Percentiles rank a stretch among this genome's conserved stretches.
Evolutionary conservation across 2,329 filamentous ascomycete genomes (phyloP).

Genomic region (Didymella pomorum): DNA sequence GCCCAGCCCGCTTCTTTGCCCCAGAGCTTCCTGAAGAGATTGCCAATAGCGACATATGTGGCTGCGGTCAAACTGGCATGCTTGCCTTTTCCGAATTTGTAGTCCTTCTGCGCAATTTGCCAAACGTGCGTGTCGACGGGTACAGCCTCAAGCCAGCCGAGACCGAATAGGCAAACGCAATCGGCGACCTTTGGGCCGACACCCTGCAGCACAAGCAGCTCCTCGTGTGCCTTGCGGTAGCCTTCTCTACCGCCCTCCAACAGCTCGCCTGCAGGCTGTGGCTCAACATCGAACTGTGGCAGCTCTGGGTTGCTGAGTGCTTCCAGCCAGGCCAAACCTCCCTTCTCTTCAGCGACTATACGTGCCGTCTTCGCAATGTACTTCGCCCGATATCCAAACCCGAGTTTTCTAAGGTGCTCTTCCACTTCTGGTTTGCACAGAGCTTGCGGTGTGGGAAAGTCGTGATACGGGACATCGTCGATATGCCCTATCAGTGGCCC

Average conservation of each 20-base stretch:
- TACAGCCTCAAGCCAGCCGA: conserved; percentile 94
- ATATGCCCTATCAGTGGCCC: conserved; percentile 77
- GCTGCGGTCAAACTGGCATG: conserved; percentile 85
- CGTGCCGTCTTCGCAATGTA: conserved; percentile 88
- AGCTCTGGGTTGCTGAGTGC: conserved; percentile 79
- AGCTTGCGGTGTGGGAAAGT: conserved; percentile 80
- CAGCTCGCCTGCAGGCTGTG: conserved; percentile 57
- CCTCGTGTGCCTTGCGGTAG: conserved; percentile 81
- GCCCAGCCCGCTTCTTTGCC: conserved; percentile 96
- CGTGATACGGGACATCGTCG: conserved; percentile 77
- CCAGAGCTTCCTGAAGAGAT: conserved; percentile 90
- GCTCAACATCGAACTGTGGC: conserved; percentile 63
- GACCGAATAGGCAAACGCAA: conserved; percentile 94
- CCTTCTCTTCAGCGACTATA: conserved; percentile 73
- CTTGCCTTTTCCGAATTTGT: conserved; percentile 85
- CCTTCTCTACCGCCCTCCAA: conserved; percentile 64
- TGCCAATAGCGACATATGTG: conserved; percentile 88
- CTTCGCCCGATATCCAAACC: conserved; percentile 93
- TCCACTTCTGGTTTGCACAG: conserved; percentile 82
- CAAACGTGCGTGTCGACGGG: conserved; percentile 97
- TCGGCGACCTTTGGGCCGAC: conserved; percentile 98
- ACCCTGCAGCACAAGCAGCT: conserved; percentile 79
- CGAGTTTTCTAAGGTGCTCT: conserved; percentile 77
- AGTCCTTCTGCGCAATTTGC: conserved; percentile 97
- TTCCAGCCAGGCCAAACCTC: conserved; percentile 73